Percentiles rank a stretch among this genome's conserved stretches.
Evolutionary conservation across 2,329 filamentous ascomycete genomes (phyloP).

Genomic region (Neonectria magnoliae): DNA sequence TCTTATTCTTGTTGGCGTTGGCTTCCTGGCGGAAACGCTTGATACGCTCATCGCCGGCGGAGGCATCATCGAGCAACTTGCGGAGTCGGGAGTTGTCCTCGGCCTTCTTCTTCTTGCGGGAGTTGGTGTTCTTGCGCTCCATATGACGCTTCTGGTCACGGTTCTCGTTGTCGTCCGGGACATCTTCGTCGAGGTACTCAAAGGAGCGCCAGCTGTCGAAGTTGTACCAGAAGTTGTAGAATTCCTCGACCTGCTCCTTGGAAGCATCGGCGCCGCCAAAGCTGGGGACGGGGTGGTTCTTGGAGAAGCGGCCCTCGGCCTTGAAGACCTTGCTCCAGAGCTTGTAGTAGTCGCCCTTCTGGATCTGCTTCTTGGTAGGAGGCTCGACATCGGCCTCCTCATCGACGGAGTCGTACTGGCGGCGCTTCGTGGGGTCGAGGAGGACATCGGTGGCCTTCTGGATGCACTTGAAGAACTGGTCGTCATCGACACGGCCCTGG

Average conservation of each 20-base stretch:
- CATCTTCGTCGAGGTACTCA: slow-evolving; percentile 98
- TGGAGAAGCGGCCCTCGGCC: slow-evolving; percentile 92
- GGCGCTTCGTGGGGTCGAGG: slow-evolving; percentile 88
- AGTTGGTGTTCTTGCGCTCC: slow-evolving; percentile 97
- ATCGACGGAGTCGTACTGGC: slow-evolving; percentile 97
- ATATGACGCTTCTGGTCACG: slow-evolving; percentile 98
- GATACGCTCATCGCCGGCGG: slow-evolving; percentile 90
- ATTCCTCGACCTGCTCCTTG: slow-evolving; percentile 90
- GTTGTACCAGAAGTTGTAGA: slow-evolving; percentile 99
- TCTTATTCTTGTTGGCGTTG: slow-evolving; percentile 96
- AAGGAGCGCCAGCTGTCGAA: slow-evolving; percentile 98
- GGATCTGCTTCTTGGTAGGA: slow-evolving; percentile 88
- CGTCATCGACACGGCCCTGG: slow-evolving; percentile 85
- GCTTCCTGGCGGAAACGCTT: slow-evolving; percentile 96
- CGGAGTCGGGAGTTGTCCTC: slow-evolving; percentile 94
- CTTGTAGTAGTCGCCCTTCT: slow-evolving; percentile 94
- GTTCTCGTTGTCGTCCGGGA: slow-evolving; percentile 98
- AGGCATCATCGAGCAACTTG: slow-evolving; percentile 86
- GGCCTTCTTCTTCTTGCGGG: slow-evolving; percentile 99
- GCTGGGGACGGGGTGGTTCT: slow-evolving; percentile 84
- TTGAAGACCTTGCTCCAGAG: slow-evolving; percentile 92
- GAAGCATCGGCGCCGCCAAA: slow-evolving; percentile 86
- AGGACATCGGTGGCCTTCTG: slow-evolving; percentile 97
- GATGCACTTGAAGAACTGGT: slow-evolving; percentile 99
- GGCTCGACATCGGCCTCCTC: slow-evolving; percentile 92